Base-by-base conservation (phyloP, 768 basidiomycete genomes). In the Udeniomyces megalosporus region DNA sequence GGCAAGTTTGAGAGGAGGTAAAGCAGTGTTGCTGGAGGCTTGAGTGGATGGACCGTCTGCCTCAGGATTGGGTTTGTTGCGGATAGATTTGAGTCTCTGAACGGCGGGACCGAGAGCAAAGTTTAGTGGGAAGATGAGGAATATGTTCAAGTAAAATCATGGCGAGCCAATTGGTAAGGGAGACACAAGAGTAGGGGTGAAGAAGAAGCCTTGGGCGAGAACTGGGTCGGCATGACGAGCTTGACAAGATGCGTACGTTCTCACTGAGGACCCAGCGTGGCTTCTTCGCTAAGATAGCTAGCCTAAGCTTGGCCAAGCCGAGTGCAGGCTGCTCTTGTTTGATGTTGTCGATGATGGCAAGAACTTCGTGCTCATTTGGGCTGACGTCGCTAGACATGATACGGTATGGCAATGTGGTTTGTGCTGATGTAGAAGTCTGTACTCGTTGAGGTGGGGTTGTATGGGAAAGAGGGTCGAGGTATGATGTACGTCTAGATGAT, bases 271-370 rank as follows among this genome's bases (percentile, higher is more conserved):
- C 35, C 53, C 53, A 55, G 34, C 44, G 34, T 4, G 53, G 53
- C 5, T 55, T 42, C 35, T 15, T 32, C 53, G 35, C 53, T 11
- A 55, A 38, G 35, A 55, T 55, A 5, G 22, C 12, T 11, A 38
- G 35, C 22, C 28, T 34, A 1, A 70, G 66, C 34, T 68, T 66
- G 14, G 61, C 66, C 2, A 60, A 61, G 7, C 56, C 34, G 32
- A 70, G 50, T 7, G 32, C 64, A 8, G 62, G 57, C 51, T 65
- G 65, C n/a, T 24, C 28, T 10, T 55, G 26, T 3, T 62, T 56
- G 14, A 66, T 55, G 1, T 58, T 44, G 3, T n/a, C 44, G 15
- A 66, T 66, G 4, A 68, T 68, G 15, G 48, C 57, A 15, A 58
- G 8, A 8, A 55, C 44, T 26, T 55, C 34, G 11, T 55, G 29